These are phyloP conservation scores for Cryptosporidium parvum DNA, from an alignment of 169 alveolate species.

Conservation along the genomic window DNA sequence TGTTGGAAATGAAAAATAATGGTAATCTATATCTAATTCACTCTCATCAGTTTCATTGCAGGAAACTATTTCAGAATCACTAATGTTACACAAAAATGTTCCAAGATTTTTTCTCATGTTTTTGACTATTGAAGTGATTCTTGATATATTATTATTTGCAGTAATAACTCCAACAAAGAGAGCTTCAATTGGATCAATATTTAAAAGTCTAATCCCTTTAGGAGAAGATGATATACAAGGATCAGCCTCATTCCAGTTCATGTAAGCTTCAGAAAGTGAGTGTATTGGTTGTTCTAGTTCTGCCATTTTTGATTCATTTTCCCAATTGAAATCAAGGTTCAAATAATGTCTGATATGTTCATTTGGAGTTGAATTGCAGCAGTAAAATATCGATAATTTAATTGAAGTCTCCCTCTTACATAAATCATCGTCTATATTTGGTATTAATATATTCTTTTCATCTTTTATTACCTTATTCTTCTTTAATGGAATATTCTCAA, in stretches of 20 bases:
- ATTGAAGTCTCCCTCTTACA: neutral
- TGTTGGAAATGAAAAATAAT: conserved; percentile 63
- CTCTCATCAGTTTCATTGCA: conserved; percentile 18
- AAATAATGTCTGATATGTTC: conserved; percentile 63
- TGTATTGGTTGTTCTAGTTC: neutral
- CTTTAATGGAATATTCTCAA: conserved; percentile 44
- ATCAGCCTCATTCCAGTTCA: conserved; percentile 41
- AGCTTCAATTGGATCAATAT: conserved; percentile 75
- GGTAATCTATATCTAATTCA: neutral
- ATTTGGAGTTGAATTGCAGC: conserved; percentile 51
- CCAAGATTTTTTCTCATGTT: conserved; percentile 40
- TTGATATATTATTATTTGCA: conserved; percentile 59
- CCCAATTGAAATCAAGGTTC: conserved; percentile 51
- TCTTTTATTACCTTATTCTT: conserved; percentile 5
- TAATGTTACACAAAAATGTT: conserved; percentile 28
- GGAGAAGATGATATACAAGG: conserved; percentile 42
- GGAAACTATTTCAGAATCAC: neutral
- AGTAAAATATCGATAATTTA: conserved; percentile 15
- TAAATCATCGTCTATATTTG: neutral
- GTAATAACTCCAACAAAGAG: conserved; percentile 62
- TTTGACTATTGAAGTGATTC: conserved; percentile 45
- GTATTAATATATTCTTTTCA: neutral
- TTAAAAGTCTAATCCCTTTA: conserved; percentile 44
- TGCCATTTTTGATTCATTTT: neutral
- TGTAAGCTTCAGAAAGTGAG: conserved; percentile 39